Evolutionary conservation across 2,329 filamentous ascomycete genomes (phyloP).

Genomic region (Epichloe baconii): DNA sequence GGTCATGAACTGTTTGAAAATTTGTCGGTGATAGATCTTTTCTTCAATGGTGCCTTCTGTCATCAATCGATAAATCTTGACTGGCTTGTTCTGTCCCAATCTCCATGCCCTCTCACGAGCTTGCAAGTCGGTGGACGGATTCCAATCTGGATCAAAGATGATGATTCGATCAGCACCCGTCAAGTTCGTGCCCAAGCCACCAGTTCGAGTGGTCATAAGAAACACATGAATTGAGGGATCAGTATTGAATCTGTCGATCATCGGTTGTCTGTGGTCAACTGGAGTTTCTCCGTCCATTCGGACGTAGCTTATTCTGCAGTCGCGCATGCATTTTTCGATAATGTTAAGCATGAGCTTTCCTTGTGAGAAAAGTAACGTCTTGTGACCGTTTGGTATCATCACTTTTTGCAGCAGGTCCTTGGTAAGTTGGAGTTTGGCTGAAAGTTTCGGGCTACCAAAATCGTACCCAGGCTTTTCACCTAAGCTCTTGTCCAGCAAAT

Average conservation of each 20-base stretch:
- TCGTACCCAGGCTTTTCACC: slow-evolving; percentile 49
- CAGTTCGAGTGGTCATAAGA: slow-evolving; percentile 87
- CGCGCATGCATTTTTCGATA: slow-evolving; percentile 65
- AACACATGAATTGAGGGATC: slow-evolving; percentile 73
- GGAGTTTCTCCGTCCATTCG: slow-evolving; percentile 91
- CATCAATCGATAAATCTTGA: slow-evolving; percentile 96
- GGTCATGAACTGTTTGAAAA: slow-evolving; percentile 95
- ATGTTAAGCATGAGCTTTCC: slow-evolving; percentile 94
- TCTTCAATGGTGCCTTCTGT: slow-evolving; percentile 96
- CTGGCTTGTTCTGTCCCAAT: slow-evolving; percentile 84
- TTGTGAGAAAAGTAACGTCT: slow-evolving; percentile 85
- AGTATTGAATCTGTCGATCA: slow-evolving; percentile 90
- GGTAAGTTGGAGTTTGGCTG: slow-evolving; percentile 92
- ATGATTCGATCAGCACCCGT: slow-evolving; percentile 94
- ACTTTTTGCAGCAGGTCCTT: slow-evolving; percentile 67
- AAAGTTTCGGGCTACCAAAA: slow-evolving; percentile 68
- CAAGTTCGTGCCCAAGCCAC: slow-evolving; percentile 83
- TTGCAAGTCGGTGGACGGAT: slow-evolving; percentile 91
- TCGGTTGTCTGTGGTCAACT: slow-evolving; percentile 73
- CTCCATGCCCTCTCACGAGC: slow-evolving; percentile 93
- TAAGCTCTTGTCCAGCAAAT: slow-evolving; percentile 56
- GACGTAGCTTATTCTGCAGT: slow-evolving; percentile 60
- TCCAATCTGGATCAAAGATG: slow-evolving; percentile 98
- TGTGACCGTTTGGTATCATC: slow-evolving; percentile 85
- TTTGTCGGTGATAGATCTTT: slow-evolving; percentile 97